Evolutionary conservation across 768 basidiomycete species (phyloP).

Genomic region (Tricholoma flavovirens): DNA sequence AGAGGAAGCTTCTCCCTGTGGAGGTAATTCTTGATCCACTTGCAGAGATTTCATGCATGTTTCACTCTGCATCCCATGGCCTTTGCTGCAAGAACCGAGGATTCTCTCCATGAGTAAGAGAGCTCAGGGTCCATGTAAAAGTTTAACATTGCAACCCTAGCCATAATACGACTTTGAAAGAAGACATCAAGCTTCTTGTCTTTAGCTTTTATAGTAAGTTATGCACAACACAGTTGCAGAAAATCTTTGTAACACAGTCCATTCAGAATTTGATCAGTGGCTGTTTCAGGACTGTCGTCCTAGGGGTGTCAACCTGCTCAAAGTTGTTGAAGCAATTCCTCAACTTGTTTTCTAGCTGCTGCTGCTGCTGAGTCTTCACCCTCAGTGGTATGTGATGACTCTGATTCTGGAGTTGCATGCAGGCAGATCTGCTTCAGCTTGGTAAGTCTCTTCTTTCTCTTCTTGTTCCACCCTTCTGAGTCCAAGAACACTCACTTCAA

Average conservation of each 20-base stretch:
- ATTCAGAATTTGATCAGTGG: conserved; percentile 9
- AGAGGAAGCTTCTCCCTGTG: conserved; percentile 18
- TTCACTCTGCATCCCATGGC: conserved; percentile 19
- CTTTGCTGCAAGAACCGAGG: conserved; percentile 25
- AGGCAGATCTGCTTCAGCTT: background rate
- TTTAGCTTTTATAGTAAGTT: conserved; percentile 15
- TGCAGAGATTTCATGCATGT: conserved; percentile 22
- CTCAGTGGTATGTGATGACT: background rate
- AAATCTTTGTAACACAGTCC: conserved; percentile 16
- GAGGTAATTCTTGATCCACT: conserved; percentile 22
- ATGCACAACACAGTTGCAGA: conserved; percentile 12
- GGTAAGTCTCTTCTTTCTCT: background rate
- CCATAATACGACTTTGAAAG: conserved; percentile 21
- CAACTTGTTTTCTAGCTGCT: background rate
- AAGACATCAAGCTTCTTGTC: conserved; percentile 27
- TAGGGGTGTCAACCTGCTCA: background rate
- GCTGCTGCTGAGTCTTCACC: background rate
- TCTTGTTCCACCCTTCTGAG: too few species aligned
- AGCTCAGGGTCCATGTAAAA: conserved; percentile 27
- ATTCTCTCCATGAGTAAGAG: conserved; percentile 24
- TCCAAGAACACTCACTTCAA: background rate
- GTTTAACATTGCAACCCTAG: conserved; percentile 29
- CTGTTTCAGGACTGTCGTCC: background rate
- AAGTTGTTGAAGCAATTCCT: background rate
- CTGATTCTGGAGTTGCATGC: background rate